Evolutionary conservation across 148 eudicot species (phyloP).

Genomic region (Simmondsia chinensis): DNA sequence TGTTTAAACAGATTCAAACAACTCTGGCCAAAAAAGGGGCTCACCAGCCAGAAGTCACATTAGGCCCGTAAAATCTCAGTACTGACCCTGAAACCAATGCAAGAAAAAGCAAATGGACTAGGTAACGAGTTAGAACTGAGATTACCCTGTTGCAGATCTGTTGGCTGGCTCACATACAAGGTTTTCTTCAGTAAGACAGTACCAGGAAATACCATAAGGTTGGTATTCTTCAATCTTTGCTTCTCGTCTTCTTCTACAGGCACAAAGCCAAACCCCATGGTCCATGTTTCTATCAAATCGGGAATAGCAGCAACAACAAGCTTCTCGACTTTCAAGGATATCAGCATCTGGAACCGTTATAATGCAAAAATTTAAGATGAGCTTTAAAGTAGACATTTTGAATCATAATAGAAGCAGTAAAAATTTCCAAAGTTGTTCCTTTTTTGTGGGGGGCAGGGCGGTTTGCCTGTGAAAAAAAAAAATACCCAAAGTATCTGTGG

Average conservation of each 20-base stretch:
- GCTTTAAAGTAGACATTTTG: no score
- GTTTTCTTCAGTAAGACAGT: conserved; percentile 79
- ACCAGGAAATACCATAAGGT: conserved; percentile 96
- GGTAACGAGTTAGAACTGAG: background rate
- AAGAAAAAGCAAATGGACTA: no score
- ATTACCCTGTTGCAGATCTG: conserved; percentile 16
- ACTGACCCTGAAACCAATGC: no score
- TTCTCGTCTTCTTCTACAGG: conserved; percentile 65
- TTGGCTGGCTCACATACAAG: conserved; percentile 20
- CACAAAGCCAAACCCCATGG: conserved; percentile 72
- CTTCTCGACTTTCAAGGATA: conserved; percentile 74
- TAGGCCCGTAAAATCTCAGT: no score
- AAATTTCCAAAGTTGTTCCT: no score
- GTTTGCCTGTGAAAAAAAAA: no score
- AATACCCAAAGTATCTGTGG: no score
- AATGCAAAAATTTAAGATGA: background rate
- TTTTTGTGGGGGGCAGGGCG: no score
- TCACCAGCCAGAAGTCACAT: no score
- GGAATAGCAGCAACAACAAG: conserved; percentile 85
- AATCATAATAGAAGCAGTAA: no score
- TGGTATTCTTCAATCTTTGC: conserved; percentile 44
- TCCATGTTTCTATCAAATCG: conserved; percentile 82
- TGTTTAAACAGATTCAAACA: no score
- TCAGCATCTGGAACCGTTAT: conserved; percentile 59
- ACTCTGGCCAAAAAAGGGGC: no score